Evolutionary conservation across 2,329 filamentous ascomycete genomes (phyloP).

Genomic region (Sporothrix globosa): DNA sequence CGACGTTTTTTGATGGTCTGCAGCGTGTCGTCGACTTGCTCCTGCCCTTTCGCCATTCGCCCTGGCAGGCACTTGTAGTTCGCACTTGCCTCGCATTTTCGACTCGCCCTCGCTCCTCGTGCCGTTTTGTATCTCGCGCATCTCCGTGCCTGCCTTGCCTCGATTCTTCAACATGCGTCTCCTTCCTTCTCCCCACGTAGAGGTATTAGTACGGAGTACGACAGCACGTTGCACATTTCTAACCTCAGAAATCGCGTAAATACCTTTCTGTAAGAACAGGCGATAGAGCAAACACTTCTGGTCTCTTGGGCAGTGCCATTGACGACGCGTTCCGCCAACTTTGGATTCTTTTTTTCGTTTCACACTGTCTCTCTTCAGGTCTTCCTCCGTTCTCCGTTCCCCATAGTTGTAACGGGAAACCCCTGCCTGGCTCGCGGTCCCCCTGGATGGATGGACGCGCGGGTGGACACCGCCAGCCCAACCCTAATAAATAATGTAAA

Average conservation of each 20-base stretch:
- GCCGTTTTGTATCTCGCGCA: neutral
- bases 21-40: neutral
- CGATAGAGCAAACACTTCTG: neutral
- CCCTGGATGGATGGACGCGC: conserved; percentile 29
- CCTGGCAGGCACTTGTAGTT: neutral
- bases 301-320: neutral
- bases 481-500: neutral
- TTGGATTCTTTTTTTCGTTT: too few species aligned
- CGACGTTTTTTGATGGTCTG: neutral
- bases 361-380: neutral
- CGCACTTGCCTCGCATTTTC: neutral
- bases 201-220: neutral
- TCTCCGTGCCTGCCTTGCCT: neutral
- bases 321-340: neutral
- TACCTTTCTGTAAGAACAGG: neutral
- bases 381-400: conserved; percentile 17
- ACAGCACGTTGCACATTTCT: neutral
- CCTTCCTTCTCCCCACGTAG: neutral
- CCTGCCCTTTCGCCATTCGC: neutral
- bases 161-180: neutral
- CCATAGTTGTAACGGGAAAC: neutral
- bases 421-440: conserved; percentile 33
- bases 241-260: neutral
- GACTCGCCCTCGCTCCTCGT: neutral
- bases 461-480: conserved; percentile 31